Evolutionary conservation across 495 filamentous ascomycete genomes (phyloP), one percentile per base, ranked within the genome.

Genomic region (Hyphodiscus hymeniophilus): DNA sequence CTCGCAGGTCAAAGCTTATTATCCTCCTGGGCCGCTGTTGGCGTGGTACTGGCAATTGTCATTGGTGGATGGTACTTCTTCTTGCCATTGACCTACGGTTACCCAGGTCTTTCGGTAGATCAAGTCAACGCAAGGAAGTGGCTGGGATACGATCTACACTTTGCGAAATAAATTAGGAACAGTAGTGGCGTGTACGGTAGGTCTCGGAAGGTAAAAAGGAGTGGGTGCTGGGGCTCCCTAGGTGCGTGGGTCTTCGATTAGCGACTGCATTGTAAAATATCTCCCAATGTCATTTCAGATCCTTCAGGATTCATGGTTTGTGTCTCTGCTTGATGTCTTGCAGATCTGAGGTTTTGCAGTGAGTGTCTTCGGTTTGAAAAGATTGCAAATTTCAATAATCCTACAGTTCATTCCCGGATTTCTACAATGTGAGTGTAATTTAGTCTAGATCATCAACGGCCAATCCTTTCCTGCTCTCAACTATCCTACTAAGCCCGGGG

Each of bases 121-220:
- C 74, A 87, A 58, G 89, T 98, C 34, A 63, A 83, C 45, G 79
- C 86, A 41, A 79, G 92, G 65, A 95, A 95, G 70, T 98, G 89
- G 92, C 71, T 97, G 60, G 83, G 84, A 38, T 98, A 98, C 64
- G 92, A 98, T 67, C 74, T 98, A 64, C 92, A 98, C 71, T 98
- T 97, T 69, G 92, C 92, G 31, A 98, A 98, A 77, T 98, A 85
- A 43, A 51, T 43, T 36, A 33, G 30, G n/a, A 33, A 7, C n/a
- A 33, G 30, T 7, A 8, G 15, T 38, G 34, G 34, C 7, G n/a
- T 7, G 34, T n/a, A n/a, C n/a, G n/a, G n/a, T n/a, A 38, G n/a
- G 34, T 7, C 34, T 11, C 13, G 30, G 17, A 40, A 40, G 15
- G 38, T 11, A 40, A 18, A 18, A 18, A 40, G 12, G 38, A 22